Base-by-base conservation (phyloP, 208 protist genomes). In the Strigomonas culicis region DNA sequence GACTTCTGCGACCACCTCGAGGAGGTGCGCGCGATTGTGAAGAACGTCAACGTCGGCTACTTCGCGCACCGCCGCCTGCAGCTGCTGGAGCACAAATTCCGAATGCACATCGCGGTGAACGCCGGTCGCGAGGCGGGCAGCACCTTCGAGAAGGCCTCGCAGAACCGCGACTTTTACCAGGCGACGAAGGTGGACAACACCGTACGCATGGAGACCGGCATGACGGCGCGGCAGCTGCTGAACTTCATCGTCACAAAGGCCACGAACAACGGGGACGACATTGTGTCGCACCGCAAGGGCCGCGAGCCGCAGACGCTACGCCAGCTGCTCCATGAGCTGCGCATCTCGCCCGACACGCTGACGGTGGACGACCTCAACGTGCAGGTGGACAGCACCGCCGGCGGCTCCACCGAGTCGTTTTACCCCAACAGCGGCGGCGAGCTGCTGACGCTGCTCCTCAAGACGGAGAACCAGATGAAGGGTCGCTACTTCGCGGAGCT, bases 401-500 rank as follows among this genome's bases (percentile, higher is more conserved):
- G 68, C 25, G 47, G 62, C 62, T 59, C 62, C 49, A 68, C 60
- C 1, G 73, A 70, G 31, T 97, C 97, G 66, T 96, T 98, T 72
- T 92, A 91, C 58, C 98, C 98, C 31, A 22, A 91, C 52, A 88
- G 92, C n/a, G 77, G 93, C 43, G 88, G 88, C 41, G 82, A 90
- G 59, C 80, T 99, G 19, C 82, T 98, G 30, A 96, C 95, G 44
- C 88, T 99, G 41, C 97, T 99, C 70, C 84, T 99, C 41, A 99
- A 99, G 74, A 99, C 98, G 0, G 94, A 99, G 74, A 99, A 99
- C 77, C 69, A 97, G 25, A 97, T 99, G 82, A 92, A 97, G 47
- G 96, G 97, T 2, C 88, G 94, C 49, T 99, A 99, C 83, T 97
- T 99, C 52, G 98, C 96, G 17, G 96, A 99, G 71, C 69, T 99